A percentile compares a stretch with the other conserved stretches of the same genome.
These are phyloP conservation scores for Penicillium sclerotigenum DNA, from an alignment of 2,329 filamentous ascomycete species.

Conservation along the genomic window DNA sequence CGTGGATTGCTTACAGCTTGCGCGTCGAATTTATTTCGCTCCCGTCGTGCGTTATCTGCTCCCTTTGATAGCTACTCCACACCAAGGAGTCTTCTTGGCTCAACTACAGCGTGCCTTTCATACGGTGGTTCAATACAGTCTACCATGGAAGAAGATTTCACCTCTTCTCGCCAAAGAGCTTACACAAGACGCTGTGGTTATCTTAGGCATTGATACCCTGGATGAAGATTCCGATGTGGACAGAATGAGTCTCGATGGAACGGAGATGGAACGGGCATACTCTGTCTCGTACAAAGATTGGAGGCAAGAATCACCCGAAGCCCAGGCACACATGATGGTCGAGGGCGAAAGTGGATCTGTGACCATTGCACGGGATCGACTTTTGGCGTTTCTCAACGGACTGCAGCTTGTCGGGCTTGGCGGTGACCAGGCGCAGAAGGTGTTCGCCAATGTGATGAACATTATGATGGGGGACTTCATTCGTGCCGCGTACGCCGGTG, in stretches of 20 bases:
- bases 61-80: constrained; percentile 25
- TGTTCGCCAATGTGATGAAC: constrained; percentile 59
- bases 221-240: constrained; percentile 20
- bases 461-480: constrained; percentile 57
- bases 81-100: constrained; percentile 29
- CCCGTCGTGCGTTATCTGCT: constrained; percentile 36
- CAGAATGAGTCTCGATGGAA: constrained; percentile 28
- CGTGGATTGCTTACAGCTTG: constrained; percentile 36
- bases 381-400: constrained; percentile 43
- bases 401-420: constrained; percentile 56
- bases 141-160: constrained; percentile 43
- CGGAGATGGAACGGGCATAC: constrained; percentile 39
- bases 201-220: constrained; percentile 41
- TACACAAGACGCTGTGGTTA: constrained; percentile 42
- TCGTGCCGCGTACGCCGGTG: constrained; percentile 53
- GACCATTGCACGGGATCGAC: constrained; percentile 31
- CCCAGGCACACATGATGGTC: constrained; percentile 33
- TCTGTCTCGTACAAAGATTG: constrained; percentile 40
- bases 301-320: constrained; percentile 30
- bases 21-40: constrained; percentile 38
- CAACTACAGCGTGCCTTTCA: constrained; percentile 46
- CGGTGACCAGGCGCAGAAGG: constrained; percentile 52
- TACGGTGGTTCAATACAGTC: constrained; percentile 48
- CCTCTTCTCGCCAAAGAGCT: constrained; percentile 46
- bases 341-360: constrained; percentile 31